Evolutionary conservation across 306 rosid genomes (phyloP).

Genomic region (Begonia peltatifolia): DNA sequence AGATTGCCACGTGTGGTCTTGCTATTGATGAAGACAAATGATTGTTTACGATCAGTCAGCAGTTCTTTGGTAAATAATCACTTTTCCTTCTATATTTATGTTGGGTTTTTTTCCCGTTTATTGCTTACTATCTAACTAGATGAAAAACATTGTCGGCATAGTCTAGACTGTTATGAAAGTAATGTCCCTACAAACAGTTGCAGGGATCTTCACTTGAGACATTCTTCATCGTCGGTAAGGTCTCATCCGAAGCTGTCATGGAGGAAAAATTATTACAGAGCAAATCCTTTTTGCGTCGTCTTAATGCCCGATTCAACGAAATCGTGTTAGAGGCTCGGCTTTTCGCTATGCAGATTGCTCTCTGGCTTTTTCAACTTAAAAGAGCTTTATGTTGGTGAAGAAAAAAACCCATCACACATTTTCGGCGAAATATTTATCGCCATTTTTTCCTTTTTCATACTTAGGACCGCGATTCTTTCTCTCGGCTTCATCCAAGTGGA

Average conservation of each 20-base stretch:
- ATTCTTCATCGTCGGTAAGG: constrained; percentile 67
- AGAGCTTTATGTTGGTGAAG: constrained; percentile 34
- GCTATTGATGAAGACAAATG: constrained; percentile 95
- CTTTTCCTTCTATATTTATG: constrained; percentile 4
- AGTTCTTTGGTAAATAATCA: constrained; percentile 53
- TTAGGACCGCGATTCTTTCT: neutral
- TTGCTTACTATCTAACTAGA: too few species aligned
- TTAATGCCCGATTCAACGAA: constrained; percentile 40
- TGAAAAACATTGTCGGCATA: too few species aligned
- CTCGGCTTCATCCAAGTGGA: neutral
- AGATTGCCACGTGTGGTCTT: constrained; percentile 87
- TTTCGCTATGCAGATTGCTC: constrained; percentile 50
- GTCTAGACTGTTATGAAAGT: neutral
- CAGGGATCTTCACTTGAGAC: constrained; percentile 83
- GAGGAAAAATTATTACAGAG: constrained; percentile 48
- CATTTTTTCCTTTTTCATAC: neutral
- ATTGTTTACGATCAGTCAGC: constrained; percentile 85
- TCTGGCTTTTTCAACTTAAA: constrained; percentile 60
- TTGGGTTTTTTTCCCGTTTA: too few species aligned
- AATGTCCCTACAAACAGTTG: constrained; percentile 34
- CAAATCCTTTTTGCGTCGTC: constrained; percentile 40
- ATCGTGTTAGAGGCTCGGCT: constrained; percentile 55
- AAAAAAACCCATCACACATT: constrained; percentile 3
- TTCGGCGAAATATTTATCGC: too few species aligned
- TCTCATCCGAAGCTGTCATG: constrained; percentile 78